Base-by-base conservation (phyloP, 805 yeast species). In the Schwanniomyces vanrijiae region DNA sequence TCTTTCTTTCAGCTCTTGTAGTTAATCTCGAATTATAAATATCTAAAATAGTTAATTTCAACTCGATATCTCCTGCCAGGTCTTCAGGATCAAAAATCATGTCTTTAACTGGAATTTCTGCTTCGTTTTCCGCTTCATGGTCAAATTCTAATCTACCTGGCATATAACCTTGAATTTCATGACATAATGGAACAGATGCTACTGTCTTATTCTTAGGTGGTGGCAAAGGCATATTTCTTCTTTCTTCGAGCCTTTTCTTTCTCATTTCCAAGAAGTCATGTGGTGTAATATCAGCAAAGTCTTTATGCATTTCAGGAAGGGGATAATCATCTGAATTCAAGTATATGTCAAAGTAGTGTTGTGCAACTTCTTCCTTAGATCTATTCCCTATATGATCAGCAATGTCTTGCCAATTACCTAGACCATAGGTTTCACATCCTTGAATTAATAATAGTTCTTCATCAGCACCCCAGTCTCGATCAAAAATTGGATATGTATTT, bases 391-490 rank as follows among this genome's bases (percentile, higher is more conserved):
- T 88, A 61, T 89, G 96, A 61, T 94, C 98, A 9, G 96, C 86
- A n/a, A 95, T 82, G 64, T 94, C 99, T 60, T 89, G 96, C 99
- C 99, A 94, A 64, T 91, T 90, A 2, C 99, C 99, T 46, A 94
- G 65, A 0, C 99, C 99, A 39, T 81, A 78, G 8, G 88, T 85
- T 65, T 94, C 97, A 38, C 96, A 85, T 7, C 97, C 98, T 64
- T 90, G 96, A 11, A 95, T 80, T 48, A 94, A 71, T 26, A 89
- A 75, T 47, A 91, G 62, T 66, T 94, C 99, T 65, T 94, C 99
- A 69, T 94, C 99, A 1, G 99, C 99, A 31, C 99, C 99, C 98
- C 99, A 94, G 47, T 86, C 91, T 47, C 78, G 81, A 44, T 83
- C 87, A 55, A 95, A 85, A 8, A 95, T 88, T 0, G 99, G 99